These are phyloP conservation scores for Alternaria postmessia DNA, from an alignment of 2,329 filamentous ascomycete genomes.

Conservation along the genomic window DNA sequence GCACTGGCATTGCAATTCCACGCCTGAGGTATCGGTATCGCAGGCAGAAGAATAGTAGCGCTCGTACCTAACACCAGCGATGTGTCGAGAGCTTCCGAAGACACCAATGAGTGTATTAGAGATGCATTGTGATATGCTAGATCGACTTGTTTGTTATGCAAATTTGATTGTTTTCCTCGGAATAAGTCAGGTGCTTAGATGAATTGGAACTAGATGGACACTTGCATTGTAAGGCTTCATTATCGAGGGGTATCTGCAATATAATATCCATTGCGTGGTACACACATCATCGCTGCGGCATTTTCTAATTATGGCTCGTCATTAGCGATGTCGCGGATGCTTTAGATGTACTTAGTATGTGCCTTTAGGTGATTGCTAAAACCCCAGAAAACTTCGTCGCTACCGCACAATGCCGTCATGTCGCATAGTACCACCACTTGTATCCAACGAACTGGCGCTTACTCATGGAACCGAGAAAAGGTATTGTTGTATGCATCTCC, in stretches of 20 bases:
- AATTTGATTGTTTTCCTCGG: background rate
- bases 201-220: background rate
- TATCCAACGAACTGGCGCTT: background rate
- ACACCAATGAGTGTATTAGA: background rate
- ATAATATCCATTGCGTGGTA: background rate
- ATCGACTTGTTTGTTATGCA: too few species aligned
- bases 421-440: background rate
- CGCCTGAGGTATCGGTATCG: constrained; percentile 23
- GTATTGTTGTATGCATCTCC: background rate
- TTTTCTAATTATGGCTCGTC: background rate
- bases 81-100: background rate
- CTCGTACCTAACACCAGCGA: background rate
- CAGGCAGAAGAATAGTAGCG: background rate
- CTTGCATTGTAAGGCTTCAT: background rate
- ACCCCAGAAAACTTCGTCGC: background rate
- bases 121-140: too few species aligned
- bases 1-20: constrained; percentile 20
- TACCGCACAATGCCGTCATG: background rate
- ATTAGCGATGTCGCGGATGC: background rate
- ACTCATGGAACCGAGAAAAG: background rate
- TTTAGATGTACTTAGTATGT: background rate
- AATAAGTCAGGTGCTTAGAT: background rate
- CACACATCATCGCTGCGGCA: background rate
- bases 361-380: background rate
- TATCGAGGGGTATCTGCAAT: background rate